Evolutionary conservation across 2,329 filamentous ascomycete species (phyloP), one percentile per base, ranked within the genome.

Genomic region (Lecanicillium sp.): DNA sequence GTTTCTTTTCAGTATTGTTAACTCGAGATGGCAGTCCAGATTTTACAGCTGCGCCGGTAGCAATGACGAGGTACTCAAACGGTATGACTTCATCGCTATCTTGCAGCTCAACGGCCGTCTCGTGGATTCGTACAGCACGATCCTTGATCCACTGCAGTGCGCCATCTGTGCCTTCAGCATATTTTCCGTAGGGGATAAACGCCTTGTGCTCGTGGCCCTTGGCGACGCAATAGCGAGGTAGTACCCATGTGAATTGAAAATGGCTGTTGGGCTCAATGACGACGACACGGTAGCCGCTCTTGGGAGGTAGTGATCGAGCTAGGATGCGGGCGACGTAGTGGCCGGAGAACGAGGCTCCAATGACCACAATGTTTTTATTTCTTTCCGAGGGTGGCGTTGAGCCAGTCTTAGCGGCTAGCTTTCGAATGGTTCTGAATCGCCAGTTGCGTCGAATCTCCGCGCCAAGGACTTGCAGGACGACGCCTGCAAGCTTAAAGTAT

Each of bases 261-360:
- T 80, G 75, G 4, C 65, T 68, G 50, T 76, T 75, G 33, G 69
- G 71, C 52, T 82, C 77, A 19, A 81, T 51, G 4, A 80, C 57
- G 0, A 80, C 57, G 4, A 78, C 66, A 4, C 64, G 63, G 51
- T 69, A 76, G 8, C 51, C 56, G 25, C 58, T 62, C 25, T 65
- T 56, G 0, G 64, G 60, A 0, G 73, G 68, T 0, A 80, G 53
- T 4, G 63, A 58, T 16, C 61, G 55, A n/a, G 67, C 60, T 4
- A 80, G 63, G 9, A 63, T 55, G n/a, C 61, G 60, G 1, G 67
- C 67, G 5, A 66, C 62, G 32, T 69, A 62, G 43, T 67, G 65
- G 3, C 76, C 76, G 1, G 71, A 72, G 48, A 77, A 79, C 0
- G 73, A 77, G 35, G 68, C 75, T 25, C 75, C 75, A 18, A 80